Percentiles rank a stretch among this genome's conserved stretches.
Evolutionary conservation across 306 rosid species (phyloP).

Genomic region (Lagenaria siceraria): DNA sequence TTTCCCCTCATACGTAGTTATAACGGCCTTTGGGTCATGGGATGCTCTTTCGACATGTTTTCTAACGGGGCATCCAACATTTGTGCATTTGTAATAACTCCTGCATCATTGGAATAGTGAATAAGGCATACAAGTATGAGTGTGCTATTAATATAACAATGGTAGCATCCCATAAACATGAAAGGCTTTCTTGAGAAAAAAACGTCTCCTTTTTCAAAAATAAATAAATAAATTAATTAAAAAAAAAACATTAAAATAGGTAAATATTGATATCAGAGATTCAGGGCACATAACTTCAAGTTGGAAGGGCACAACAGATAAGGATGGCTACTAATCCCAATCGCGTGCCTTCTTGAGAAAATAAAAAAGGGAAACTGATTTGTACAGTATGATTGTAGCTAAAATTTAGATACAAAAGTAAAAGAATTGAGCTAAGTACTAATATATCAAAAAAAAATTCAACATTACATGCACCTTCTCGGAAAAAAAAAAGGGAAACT

Average conservation of each 20-base stretch:
- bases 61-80: conserved; percentile 87
- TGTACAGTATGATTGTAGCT: background rate
- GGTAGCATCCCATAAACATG: background rate
- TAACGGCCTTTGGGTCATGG: conserved; percentile 94
- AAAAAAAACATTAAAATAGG: background rate
- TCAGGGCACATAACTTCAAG: background rate
- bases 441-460: too few species aligned
- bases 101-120: conserved; percentile 26
- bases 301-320: conserved; percentile 8
- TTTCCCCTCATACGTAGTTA: conserved; percentile 90
- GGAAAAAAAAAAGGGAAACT: background rate
- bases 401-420: background rate
- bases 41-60: conserved; percentile 98
- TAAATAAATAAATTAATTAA: too few species aligned
- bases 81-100: conserved; percentile 98
- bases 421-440: background rate
- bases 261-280: conserved; percentile 1
- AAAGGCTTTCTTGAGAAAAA: too few species aligned
- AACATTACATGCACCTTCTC: background rate
- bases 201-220: too few species aligned
- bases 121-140: background rate
- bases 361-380: background rate
- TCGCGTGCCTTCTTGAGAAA: too few species aligned
- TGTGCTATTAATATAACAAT: background rate
- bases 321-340: background rate